Base-by-base conservation (phyloP, 768 basidiomycete genomes). In the Lactifluus pinguis region DNA sequence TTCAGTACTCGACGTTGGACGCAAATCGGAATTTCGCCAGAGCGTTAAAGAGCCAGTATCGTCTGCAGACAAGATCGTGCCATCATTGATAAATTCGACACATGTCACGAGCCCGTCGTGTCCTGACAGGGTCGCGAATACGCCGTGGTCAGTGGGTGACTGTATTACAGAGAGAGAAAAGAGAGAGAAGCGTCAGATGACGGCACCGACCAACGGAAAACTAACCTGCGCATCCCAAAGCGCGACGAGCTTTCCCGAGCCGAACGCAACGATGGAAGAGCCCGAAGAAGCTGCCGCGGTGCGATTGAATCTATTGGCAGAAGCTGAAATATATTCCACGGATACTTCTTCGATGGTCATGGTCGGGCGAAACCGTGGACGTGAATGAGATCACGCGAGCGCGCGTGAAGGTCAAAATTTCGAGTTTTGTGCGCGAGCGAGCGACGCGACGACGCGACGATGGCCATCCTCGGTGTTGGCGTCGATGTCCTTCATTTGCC, bases 91-190 rank as follows among this genome's bases (percentile, higher is more conserved):
- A 68, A 92, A 94, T 49, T 83, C 83, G 49, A 94, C 79, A 49
- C 84, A 87, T 21, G 93, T 93, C 21, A 98, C 81, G 17, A 82
- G 68, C 10, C 83, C 84, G 49, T 81, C 72, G 68, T 95, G 92
- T 4, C 86, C 92, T 1, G 85, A 80, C 6, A 98, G 77, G 1
- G 92, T 95, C 57, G 79, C 73, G 19, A 75, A 74, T 32, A 95
- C 77, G 1, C 89, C 86, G 49, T 69, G 70, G 65, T 83, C 81
- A 11, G 66, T 56, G 15, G 69, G 65, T 48, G 44, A 38, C 34
- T 53, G 54, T 59, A 34, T 25, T 25, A 13, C 25, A 39, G 38
- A 38, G 38, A 38, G 38, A 9, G 32, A 25, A 25, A 25, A 25
- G 25, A 25, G n/a, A n/a, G n/a, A 25, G 25, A 25, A 25, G 17